Evolutionary conservation across 2,329 filamentous ascomycete genomes (phyloP), one percentile per base, ranked within the genome.

Genomic region (Cercospora brassicicola): DNA sequence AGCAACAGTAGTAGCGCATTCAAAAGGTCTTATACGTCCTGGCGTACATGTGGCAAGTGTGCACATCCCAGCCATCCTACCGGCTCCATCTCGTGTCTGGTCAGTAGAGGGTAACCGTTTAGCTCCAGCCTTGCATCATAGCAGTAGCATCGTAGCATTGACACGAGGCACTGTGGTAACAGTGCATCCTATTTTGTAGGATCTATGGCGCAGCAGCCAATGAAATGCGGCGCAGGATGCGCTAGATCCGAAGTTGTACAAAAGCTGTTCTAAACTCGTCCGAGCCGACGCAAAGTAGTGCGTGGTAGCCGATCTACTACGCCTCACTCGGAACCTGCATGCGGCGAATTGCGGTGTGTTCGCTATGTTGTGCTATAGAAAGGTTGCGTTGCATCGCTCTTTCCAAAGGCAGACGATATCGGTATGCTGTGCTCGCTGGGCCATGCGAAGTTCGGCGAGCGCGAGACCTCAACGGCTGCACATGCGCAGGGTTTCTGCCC

Each of bases 241-340:
- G 30, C 61, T 64, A 64, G 30, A 26, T 48, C 61, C 51, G 31
- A 64, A 64, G 61, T 64, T 20, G 61, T 64, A 42, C 61, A 63
- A 55, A 31, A 31, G 51, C 42, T 42, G 55, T 30, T 63, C 61
- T 63, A 64, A 64, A 64, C 10, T 56, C 31, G 51, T 56, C 61
- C 10, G 20, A 23, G 61, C 61, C 61, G 45, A 63, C 11, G 61
- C 48, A 28, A 36, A 31, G 48, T 23, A 56, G 61, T 57, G 15
- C 53, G 28, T 18, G 28, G 55, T 59, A 59, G 31, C 55, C 55
- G 55, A 33, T 9, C 26, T 13, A n/a, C 53, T 20, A 59, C 11
- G 55, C 55, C 55, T 59, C 55, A 23, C 55, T 59, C 31, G 28
- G 39, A 62, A 31, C 59, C 59, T n/a, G 7, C 23, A 28, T 51